A percentile compares a stretch with the other conserved stretches of the same genome.
phyloP scores from a whole-genome alignment of 2,329 filamentous ascomycete species.

The Penicillium sp. region DNA sequence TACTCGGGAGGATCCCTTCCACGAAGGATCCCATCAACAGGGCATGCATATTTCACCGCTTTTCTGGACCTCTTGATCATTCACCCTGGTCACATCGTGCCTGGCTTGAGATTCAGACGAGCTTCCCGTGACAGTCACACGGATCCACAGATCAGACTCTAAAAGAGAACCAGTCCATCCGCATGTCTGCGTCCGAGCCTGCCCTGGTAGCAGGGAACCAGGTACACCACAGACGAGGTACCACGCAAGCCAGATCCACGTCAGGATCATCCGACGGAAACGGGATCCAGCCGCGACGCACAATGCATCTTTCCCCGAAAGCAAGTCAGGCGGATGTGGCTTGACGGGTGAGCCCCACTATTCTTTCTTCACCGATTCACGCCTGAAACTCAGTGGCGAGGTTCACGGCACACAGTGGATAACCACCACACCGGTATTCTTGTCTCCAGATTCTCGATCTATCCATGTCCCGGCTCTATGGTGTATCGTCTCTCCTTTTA shows the following conservation, averaged over 20 bases:
- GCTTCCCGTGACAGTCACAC: constrained; percentile 8
- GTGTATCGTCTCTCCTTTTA: background rate
- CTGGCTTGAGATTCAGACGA: constrained; percentile 3
- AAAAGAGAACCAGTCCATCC: background rate
- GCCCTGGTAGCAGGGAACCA: background rate
- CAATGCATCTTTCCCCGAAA: background rate
- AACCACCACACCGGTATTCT: background rate
- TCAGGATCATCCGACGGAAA: background rate
- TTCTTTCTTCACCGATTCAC: constrained; percentile 7
- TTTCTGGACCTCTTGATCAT: background rate
- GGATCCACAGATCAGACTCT: background rate
- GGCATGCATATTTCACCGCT: constrained; percentile 2
- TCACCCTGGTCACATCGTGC: background rate
- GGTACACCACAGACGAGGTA: background rate
- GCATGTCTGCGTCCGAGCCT: background rate
- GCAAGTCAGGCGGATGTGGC: constrained; percentile 5
- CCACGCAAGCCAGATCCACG: background rate
- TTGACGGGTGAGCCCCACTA: constrained; percentile 11
- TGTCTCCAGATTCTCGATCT: background rate
- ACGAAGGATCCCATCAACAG: too few relatives aligned
- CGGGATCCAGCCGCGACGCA: background rate
- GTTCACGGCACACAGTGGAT: constrained; percentile 1
- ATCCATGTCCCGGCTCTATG: background rate
- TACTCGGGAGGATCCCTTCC: too few relatives aligned
- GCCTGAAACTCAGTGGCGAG: constrained; percentile 2